Evolutionary conservation across 306 rosid genomes (phyloP), one percentile per base, ranked within the genome.

Genomic region (Prosopis cineraria): DNA sequence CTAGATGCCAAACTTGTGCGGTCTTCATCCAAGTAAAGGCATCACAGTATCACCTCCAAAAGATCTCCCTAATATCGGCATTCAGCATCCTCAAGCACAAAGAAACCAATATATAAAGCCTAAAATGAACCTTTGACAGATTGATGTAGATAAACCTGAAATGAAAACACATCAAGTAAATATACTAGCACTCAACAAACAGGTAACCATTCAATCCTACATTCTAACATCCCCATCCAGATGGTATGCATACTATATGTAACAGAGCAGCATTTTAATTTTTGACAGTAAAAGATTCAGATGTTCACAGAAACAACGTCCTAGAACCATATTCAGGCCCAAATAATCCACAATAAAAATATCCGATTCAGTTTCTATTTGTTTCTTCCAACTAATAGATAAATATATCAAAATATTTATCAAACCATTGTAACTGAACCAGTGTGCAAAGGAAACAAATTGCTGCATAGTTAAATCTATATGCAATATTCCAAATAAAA

Each of bases 1-100:
- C 84, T 78, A 84, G 39, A 75, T 83, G 84, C 90, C 93, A 91
- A 86, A 66, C 58, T 67, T 85, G 88, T 69, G 60, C 70, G 7
- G 87, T 79, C 87, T 92, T 92, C 98, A 93, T 95, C 91, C 83
- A 84, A 55, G 41, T 41, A 78, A 71, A 66, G 36, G 78, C 87
- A 83, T 82, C 63, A 77, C 50, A 63, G 72, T 48, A 25, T 81
- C 90, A 82, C 86, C 48, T 43, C 83, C 75, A 53, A 36, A 41
- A 50, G 72, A 84, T 62, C 43, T 71, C 70, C n/a, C 27, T 75
- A 68, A 75, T 11, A 36, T 48, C 72, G 53, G 30, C 71, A 67
- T 62, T 37, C 72, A 69, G 44, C 68, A 78, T 80, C 77, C 69
- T 73, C 75, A 31, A 79, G 44, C 29, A 53, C 45, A 72, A 74